These are phyloP conservation scores for Elongisporangium prolatum DNA, from an alignment of 352 stramenopile genomes.

Conservation along the genomic window DNA sequence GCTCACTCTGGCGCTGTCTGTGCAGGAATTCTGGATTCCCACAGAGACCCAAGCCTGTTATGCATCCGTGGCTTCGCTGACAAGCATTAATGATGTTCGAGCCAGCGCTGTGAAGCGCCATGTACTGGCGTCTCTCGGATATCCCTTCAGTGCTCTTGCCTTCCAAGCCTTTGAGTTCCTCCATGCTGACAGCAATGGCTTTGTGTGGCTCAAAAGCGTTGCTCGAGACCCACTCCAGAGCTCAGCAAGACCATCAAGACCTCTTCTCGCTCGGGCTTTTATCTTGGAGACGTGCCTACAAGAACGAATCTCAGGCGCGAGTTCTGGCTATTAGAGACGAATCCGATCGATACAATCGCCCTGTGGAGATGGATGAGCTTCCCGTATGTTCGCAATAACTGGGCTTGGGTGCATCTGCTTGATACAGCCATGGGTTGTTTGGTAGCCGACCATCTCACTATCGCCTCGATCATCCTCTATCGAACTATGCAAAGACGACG, in stretches of 20 bases:
- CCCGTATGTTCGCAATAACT: not conserved
- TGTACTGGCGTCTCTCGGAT: not conserved
- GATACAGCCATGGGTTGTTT: not conserved
- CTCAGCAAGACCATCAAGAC: not conserved
- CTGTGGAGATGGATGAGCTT: not conserved
- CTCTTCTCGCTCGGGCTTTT: not conserved
- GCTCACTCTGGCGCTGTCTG: not conserved
- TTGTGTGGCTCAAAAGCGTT: not conserved
- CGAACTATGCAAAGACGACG: not conserved
- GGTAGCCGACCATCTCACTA: not conserved
- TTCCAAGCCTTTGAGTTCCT: not conserved
- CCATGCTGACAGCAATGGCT: not conserved
- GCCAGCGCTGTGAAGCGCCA: not conserved
- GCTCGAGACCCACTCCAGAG: not conserved
- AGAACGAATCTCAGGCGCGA: not conserved
- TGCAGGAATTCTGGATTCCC: not conserved
- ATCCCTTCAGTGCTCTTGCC: not conserved
- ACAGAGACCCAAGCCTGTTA: not conserved
- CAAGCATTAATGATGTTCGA: not conserved
- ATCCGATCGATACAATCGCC: not conserved
- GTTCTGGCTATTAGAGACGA: not conserved
- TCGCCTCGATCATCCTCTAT: not conserved
- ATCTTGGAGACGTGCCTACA: not conserved
- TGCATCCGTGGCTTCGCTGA: not conserved
- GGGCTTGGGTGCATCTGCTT: not conserved